These are phyloP conservation scores for Pythium chondricola DNA, from an alignment of 352 stramenopile genomes.

Conservation along the genomic window DNA sequence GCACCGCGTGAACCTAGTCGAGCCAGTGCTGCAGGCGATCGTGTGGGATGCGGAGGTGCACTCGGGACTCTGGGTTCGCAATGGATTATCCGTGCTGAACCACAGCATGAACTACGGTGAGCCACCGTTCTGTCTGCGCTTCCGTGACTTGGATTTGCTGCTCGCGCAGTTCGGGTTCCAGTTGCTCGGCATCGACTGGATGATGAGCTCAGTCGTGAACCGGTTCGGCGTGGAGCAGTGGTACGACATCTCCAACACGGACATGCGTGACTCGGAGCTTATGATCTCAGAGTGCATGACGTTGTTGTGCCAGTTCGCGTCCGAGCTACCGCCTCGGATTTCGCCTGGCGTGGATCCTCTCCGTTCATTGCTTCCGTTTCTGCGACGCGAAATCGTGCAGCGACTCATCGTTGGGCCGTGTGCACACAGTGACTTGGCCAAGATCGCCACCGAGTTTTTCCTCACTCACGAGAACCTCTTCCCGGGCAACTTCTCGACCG, in stretches of 20 bases:
- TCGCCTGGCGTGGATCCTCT: constrained; percentile 33
- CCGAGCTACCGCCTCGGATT: constrained; percentile 68
- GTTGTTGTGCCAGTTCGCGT: constrained; percentile 70
- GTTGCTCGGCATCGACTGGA: constrained; percentile 64
- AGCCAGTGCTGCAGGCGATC: constrained; percentile 72
- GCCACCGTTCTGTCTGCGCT: constrained; percentile 77
- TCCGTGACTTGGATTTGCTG: constrained; percentile 78
- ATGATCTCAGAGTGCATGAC: constrained; percentile 79
- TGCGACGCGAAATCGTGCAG: constrained; percentile 74
- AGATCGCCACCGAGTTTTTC: constrained; percentile 83
- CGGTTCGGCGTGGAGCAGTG: constrained; percentile 64
- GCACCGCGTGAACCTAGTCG: constrained; percentile 75
- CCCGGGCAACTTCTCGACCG: constrained; percentile 59
- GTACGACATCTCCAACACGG: constrained; percentile 36
- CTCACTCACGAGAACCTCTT: constrained; percentile 70
- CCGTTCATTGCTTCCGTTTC: constrained; percentile 57
- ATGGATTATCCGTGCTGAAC: constrained; percentile 79
- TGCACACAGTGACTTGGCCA: constrained; percentile 78
- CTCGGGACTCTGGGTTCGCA: constrained; percentile 77
- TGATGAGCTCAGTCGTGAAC: constrained; percentile 67
- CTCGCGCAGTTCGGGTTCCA: constrained; percentile 77
- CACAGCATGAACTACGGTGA: constrained; percentile 89
- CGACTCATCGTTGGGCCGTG: constrained; percentile 75
- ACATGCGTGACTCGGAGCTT: constrained; percentile 49
- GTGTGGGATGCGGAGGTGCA: constrained; percentile 87